phyloP scores from a whole-genome alignment of 352 stramenopile species.

The Globisporangium polare region DNA sequence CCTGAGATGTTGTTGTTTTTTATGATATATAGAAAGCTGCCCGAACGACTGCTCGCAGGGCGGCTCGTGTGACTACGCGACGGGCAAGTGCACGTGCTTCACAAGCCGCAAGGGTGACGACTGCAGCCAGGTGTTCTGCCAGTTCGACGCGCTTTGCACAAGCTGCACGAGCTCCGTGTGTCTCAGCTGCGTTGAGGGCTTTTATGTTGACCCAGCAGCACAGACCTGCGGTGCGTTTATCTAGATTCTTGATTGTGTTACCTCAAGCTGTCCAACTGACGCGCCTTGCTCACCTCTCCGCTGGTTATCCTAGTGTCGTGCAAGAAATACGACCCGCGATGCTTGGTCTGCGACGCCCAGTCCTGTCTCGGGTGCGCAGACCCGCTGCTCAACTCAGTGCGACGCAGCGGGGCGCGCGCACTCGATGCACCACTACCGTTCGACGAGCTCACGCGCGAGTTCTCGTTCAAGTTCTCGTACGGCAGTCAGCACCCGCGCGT shows the following conservation, averaged over 20 bases:
- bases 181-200: constrained; percentile 83
- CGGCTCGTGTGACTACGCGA: constrained; percentile 88
- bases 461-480: constrained; percentile 90
- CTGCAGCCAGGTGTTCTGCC: constrained; percentile 69
- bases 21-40: constrained; percentile 50
- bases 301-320: constrained; percentile 53
- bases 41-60: constrained; percentile 86
- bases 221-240: constrained; percentile 56
- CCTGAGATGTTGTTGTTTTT: background rate
- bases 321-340: constrained; percentile 88
- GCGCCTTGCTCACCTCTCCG: too few species aligned
- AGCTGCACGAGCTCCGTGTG: constrained; percentile 82
- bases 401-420: constrained; percentile 78
- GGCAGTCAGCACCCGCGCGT: constrained; percentile 82
- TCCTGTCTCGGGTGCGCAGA: constrained; percentile 89
- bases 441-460: constrained; percentile 88
- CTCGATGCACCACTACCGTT: constrained; percentile 68
- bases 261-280: background rate
- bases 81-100: constrained; percentile 79
- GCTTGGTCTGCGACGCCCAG: constrained; percentile 73
- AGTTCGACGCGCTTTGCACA: constrained; percentile 83
- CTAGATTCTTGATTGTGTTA: background rate
- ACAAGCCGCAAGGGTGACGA: constrained; percentile 68
- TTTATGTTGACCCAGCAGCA: constrained; percentile 66
- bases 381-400: constrained; percentile 88